phyloP scores from a whole-genome alignment of 2,329 filamentous ascomycete genomes.

The Daldinia sp. region DNA sequence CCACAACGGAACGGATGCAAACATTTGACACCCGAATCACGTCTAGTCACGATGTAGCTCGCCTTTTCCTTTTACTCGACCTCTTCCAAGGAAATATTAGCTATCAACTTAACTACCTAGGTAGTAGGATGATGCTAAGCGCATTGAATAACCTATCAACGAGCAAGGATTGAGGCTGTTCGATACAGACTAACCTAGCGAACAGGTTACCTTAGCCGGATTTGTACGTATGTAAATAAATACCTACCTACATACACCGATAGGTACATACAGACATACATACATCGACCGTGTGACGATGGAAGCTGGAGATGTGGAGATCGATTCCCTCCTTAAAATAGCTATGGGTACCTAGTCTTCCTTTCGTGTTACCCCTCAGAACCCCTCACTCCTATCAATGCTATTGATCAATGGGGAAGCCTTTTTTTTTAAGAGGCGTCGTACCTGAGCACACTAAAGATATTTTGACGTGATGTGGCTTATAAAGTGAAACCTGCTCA shows the following conservation, averaged over 20 bases:
- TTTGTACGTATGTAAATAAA: neutral
- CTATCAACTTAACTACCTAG: neutral
- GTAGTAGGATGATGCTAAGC: slow-evolving; percentile 5
- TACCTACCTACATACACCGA: neutral
- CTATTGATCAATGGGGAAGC: slow-evolving; percentile 30
- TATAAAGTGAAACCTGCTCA: slow-evolving; percentile 29
- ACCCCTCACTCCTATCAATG: slow-evolving; percentile 25
- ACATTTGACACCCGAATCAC: slow-evolving; percentile 38
- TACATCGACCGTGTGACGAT: slow-evolving; percentile 22
- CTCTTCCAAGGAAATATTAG: slow-evolving; percentile 13
- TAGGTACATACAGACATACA: neutral
- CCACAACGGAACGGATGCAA: slow-evolving; percentile 38
- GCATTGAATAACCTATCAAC: slow-evolving; percentile 24
- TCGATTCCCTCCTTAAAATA: slow-evolving; percentile 41
- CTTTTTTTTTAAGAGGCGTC: slow-evolving; percentile 6
- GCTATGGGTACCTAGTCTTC: slow-evolving; percentile 27
- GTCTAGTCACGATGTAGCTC: slow-evolving; percentile 36
- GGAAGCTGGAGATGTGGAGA: slow-evolving; percentile 39
- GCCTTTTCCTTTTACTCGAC: slow-evolving; percentile 35
- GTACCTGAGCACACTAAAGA: slow-evolving; percentile 21
- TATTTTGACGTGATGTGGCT: slow-evolving; percentile 34
- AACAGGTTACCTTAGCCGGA: neutral
- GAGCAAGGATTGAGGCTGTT: slow-evolving; percentile 13
- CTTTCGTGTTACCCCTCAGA: slow-evolving; percentile 32
- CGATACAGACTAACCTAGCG: slow-evolving; percentile 16